Evolutionary conservation across 306 rosid species (phyloP), one percentile per base, ranked within the genome.

Genomic region (Quillaja saponaria): DNA sequence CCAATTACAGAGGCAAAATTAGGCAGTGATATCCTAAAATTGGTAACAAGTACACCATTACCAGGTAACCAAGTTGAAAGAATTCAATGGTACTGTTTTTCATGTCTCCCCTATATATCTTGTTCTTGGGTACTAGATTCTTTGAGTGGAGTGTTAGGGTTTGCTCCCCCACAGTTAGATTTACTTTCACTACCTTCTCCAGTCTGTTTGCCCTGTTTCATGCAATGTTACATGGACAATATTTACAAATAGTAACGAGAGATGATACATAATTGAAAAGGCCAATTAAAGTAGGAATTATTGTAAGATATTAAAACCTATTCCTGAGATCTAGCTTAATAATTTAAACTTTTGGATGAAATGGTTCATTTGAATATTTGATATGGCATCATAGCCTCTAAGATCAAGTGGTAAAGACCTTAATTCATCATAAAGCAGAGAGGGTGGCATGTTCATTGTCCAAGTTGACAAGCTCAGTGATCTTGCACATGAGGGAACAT

Each of bases 121-220:
- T 58, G 42, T 67, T 69, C 74, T 63, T 70, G 64, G 28, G 68
- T 56, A 52, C 66, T 53, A 47, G 78, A 64, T 63, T 78, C 76
- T 10, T 73, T 71, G 49, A 38, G 57, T 1, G 75, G 74, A 20
- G 71, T 37, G 67, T 19, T 47, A n/a, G 25, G 46, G 40, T 40
- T 59, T 39, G 33, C 45, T 41, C 31, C 45, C 37, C 55, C 77
- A 63, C 47, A 71, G 50, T 37, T 34, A 14, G 75, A 62, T 53
- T 72, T 44, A 41, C 71, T 76, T 59, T 66, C 84, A 46, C 67
- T 18, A 4, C 71, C 58, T 68, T 71, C 83, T 55, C 68, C 78
- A 25, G 47, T 15, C 0, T 66, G 55, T 33, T 82, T 82, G 4
- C 82, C 82, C 95, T 85, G 84, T 44, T 54, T 64, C 64, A 71